Conservation (phyloP, 2,329 filamentous ascomycete genomes). For the Lachnellula subtilissima region DNA sequence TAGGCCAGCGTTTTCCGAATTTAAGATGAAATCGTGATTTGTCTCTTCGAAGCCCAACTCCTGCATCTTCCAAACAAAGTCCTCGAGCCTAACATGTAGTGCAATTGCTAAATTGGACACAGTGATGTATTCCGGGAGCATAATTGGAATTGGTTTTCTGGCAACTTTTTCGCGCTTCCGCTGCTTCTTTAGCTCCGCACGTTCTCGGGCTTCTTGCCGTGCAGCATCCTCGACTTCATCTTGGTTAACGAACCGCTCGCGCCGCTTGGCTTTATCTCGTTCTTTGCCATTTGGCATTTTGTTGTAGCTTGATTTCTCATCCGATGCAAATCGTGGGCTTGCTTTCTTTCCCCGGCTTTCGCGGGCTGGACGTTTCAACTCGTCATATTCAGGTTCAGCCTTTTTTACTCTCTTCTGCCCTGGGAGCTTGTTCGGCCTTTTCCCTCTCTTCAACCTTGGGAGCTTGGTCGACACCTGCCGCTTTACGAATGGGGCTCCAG, state of each 20-base stretch:
- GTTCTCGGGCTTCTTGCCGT: constrained; percentile 28
- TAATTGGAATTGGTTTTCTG: constrained; percentile 51
- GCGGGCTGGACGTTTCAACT: not conserved
- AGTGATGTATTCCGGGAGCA: constrained; percentile 86
- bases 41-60: constrained; percentile 88
- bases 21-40: constrained; percentile 77
- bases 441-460: not conserved
- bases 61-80: constrained; percentile 71
- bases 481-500: not conserved
- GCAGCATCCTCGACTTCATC: constrained; percentile 27
- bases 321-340: not conserved
- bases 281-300: constrained; percentile 23
- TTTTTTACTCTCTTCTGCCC: not conserved
- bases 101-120: constrained; percentile 76
- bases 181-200: constrained; percentile 40
- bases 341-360: not conserved
- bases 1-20: constrained; percentile 82
- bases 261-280: constrained; percentile 28
- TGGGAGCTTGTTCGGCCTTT: not conserved
- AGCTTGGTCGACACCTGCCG: not conserved
- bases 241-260: constrained; percentile 25
- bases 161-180: constrained; percentile 37
- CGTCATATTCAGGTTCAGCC: constrained; percentile 1
- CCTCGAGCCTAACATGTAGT: constrained; percentile 63
- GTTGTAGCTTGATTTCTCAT: constrained; percentile 5